Evolutionary conservation across 306 rosid species (phyloP), one percentile per base, ranked within the genome.

Genomic region (Cicer cuneatum): DNA sequence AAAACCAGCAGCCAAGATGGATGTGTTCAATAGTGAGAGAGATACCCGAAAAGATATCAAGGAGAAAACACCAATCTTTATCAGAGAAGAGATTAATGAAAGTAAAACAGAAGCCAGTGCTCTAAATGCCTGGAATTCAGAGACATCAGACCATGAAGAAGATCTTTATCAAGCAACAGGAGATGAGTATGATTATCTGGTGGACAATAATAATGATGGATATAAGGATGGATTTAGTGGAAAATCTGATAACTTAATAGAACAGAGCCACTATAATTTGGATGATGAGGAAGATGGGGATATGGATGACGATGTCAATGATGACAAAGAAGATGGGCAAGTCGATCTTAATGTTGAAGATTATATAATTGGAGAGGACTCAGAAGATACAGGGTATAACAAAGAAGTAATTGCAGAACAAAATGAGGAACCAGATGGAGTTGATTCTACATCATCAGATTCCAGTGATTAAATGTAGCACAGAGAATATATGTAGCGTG

Each of bases 321-420:
- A 67, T 8, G 69, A 68, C 0, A 76, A 40, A 1, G 78, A 68
- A 1, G 82, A 75, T 42, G 80, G 24, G 52, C 75, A 69, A 53
- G 81, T 49, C 8, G 84, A 79, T 80, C 72, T 81, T 77, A 80
- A 88, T 48, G 66, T 71, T 18, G 83, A 83, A 43, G 80, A 73
- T 43, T 84, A 68, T 75, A 79, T 84, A 54, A 71, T 77, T 58
- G 86, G 78, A 24, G 86, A 77, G 46, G 84, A 81, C 59, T 81
- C 78, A 1, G 85, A 86, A 2, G 86, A 86, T 35, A 63, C 63
- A 21, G 86, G 48, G 71, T 79, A 74, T 69, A 66, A 18, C 21
- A 43, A 69, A 54, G 88, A 60, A 29, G 83, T 56, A 40, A 82
- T 73, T 68, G 73, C 48, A 39, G 85, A 74, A 66, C 81, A 72